Percentiles rank a stretch among this genome's conserved stretches.
These are phyloP conservation scores for Alternaria novae-zelandiae DNA, from an alignment of 2,329 filamentous ascomycete genomes.

Conservation along the genomic window DNA sequence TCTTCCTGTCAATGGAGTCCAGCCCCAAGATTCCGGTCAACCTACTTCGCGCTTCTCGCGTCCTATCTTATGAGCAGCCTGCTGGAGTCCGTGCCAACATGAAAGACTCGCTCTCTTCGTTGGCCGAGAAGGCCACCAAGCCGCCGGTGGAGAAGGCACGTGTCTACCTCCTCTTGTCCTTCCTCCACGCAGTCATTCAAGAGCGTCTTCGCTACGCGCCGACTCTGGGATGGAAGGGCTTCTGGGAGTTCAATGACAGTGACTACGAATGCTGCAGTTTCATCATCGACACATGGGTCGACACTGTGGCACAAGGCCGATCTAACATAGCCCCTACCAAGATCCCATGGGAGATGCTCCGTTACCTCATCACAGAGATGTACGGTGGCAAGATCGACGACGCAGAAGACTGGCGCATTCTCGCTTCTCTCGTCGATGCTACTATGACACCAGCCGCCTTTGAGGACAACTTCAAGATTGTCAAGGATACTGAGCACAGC, in stretches of 20 bases:
- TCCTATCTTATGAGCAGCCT: conserved; percentile 97
- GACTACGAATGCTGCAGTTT: conserved; percentile 98
- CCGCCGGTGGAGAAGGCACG: conserved; percentile 89
- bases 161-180: conserved; percentile 88
- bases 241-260: conserved; percentile 99
- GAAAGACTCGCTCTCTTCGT: conserved; percentile 91
- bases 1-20: conserved; percentile 98
- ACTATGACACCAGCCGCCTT: conserved; percentile 89
- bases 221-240: conserved; percentile 93
- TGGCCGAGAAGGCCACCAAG: conserved; percentile 77
- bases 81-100: conserved; percentile 97
- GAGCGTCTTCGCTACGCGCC: conserved; percentile 94
- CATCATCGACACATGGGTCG: conserved; percentile 95
- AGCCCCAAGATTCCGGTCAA: conserved; percentile 98
- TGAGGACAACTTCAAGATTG: conserved; percentile 88
- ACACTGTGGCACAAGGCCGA: conserved; percentile 78
- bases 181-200: conserved; percentile 94
- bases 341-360: conserved; percentile 96
- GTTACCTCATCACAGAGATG: conserved; percentile 87
- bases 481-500: conserved; percentile 64
- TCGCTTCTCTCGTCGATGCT: conserved; percentile 74
- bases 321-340: conserved; percentile 93
- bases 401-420: conserved; percentile 77
- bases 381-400: conserved; percentile 98
- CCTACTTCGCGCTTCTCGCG: conserved; percentile 86